phyloP scores from a whole-genome alignment of 2,329 filamentous ascomycete genomes.

The Talaromyces sp. region DNA sequence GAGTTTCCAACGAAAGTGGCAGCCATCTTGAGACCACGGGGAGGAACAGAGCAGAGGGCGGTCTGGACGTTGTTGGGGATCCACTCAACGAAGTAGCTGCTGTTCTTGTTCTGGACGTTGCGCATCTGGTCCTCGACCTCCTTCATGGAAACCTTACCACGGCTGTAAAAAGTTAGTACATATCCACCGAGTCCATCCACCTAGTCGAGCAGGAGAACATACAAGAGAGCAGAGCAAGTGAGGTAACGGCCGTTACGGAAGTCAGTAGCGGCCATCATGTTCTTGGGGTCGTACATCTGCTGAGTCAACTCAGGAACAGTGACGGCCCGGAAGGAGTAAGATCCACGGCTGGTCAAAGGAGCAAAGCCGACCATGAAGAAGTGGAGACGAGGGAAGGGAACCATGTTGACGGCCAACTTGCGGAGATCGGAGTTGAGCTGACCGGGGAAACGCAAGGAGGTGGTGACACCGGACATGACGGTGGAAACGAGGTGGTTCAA shows the following conservation, averaged over 20 bases:
- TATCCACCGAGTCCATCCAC: slow-evolving; percentile 11
- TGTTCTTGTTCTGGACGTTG: slow-evolving; percentile 99
- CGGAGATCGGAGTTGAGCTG: slow-evolving; percentile 99
- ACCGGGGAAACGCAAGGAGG: slow-evolving; percentile 97
- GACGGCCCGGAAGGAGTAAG: slow-evolving; percentile 94
- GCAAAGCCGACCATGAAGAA: slow-evolving; percentile 99
- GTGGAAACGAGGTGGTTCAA: slow-evolving; percentile 99
- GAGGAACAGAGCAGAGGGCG: slow-evolving; percentile 96
- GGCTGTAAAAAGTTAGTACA: slow-evolving; percentile 54
- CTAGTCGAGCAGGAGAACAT: slow-evolving; percentile 35
- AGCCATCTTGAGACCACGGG: slow-evolving; percentile 97
- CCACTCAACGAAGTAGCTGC: slow-evolving; percentile 99
- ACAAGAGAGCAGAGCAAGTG: slow-evolving; percentile 98
- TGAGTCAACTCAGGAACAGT: slow-evolving; percentile 97
- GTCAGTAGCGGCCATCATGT: slow-evolving; percentile 99
- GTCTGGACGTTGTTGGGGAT: slow-evolving; percentile 99
- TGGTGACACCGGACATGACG: slow-evolving; percentile 99
- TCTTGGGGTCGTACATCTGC: slow-evolving; percentile 99
- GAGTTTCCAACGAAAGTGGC: slow-evolving; percentile 99
- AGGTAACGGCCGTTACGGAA: slow-evolving; percentile 99
- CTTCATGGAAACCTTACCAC: slow-evolving; percentile 99
- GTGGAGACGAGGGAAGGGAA: slow-evolving; percentile 99
- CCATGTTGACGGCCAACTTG: slow-evolving; percentile 99
- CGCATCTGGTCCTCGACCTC: slow-evolving; percentile 99
- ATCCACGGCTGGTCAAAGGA: slow-evolving; percentile 88